These are phyloP conservation scores for Brassica juncea DNA, from an alignment of 345 rosid species.

Conservation along the genomic window DNA sequence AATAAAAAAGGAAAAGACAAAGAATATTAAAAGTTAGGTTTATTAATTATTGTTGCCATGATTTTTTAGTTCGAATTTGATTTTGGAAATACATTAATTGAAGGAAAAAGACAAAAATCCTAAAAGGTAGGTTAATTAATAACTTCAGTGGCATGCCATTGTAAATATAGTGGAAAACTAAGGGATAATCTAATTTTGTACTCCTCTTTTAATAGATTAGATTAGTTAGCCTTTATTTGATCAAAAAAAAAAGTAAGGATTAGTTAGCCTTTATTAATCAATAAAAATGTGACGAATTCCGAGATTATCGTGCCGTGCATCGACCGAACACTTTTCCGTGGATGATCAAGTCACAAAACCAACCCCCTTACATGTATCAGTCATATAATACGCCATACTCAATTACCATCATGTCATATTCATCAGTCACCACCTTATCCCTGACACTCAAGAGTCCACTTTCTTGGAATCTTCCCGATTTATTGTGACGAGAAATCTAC, in stretches of 20 bases:
- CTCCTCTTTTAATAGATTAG: too few species aligned
- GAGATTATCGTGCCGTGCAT: slow-evolving; percentile 21
- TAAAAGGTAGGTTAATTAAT: too few species aligned
- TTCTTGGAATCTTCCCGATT: slow-evolving; percentile 9
- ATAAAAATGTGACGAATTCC: not conserved
- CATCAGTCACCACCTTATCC: not conserved
- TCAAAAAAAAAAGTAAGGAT: not conserved
- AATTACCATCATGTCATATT: not conserved
- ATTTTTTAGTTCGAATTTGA: too few species aligned
- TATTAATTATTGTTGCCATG: too few species aligned
- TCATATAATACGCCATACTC: not conserved
- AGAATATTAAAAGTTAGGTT: too few species aligned
- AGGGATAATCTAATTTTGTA: too few species aligned
- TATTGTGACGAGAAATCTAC: not conserved
- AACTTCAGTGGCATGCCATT: too few species aligned
- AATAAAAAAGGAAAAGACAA: too few species aligned
- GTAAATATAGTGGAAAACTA: too few species aligned
- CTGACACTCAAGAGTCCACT: not conserved
- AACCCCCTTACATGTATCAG: slow-evolving; percentile 22
- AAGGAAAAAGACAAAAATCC: too few species aligned
- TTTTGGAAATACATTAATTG: too few species aligned
- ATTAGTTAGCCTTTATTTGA: too few species aligned
- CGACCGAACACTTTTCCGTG: slow-evolving; percentile 21
- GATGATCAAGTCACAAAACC: slow-evolving; percentile 26
- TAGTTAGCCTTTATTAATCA: slow-evolving; percentile 6